A percentile compares a stretch with the other conserved stretches of the same genome.
phyloP scores from a whole-genome alignment of 768 basidiomycete species.

The Panus rudis region DNA sequence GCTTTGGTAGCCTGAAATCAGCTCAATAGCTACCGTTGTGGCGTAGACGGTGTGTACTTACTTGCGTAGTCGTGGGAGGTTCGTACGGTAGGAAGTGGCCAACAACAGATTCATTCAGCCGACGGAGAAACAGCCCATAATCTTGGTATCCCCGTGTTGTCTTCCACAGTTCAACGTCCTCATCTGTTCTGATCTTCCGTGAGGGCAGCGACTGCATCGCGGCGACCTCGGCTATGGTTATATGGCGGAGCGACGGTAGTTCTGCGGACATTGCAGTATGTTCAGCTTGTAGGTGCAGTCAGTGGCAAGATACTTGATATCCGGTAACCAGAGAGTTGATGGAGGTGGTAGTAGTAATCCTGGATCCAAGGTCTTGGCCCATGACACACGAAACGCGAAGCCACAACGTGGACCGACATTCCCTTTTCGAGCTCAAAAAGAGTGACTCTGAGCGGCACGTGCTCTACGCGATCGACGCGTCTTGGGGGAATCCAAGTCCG shows the following conservation, averaged over 20 bases:
- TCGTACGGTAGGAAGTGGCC: slow-evolving; percentile 48
- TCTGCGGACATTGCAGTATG: background rate
- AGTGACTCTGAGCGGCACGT: too few relatives aligned
- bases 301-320: too few relatives aligned
- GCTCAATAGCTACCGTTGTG: background rate
- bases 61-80: slow-evolving; percentile 18
- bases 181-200: slow-evolving; percentile 62
- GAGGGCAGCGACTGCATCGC: slow-evolving; percentile 27
- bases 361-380: too few relatives aligned
- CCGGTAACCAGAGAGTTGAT: too few relatives aligned
- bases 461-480: too few relatives aligned
- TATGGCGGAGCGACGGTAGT: slow-evolving; percentile 26
- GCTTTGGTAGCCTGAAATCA: slow-evolving; percentile 37
- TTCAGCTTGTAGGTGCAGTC: too few relatives aligned
- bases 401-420: too few relatives aligned
- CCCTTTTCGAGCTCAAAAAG: too few relatives aligned
- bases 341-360: too few relatives aligned
- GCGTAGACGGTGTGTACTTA: slow-evolving; percentile 9
- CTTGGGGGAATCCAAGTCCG: too few relatives aligned
- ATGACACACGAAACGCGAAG: too few relatives aligned
- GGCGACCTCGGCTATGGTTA: slow-evolving; percentile 20
- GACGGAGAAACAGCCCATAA: slow-evolving; percentile 67
- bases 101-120: slow-evolving; percentile 72
- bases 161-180: slow-evolving; percentile 71
- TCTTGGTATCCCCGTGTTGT: slow-evolving; percentile 63